Percentiles rank a stretch among this genome's conserved stretches.
phyloP scores from a whole-genome alignment of 2,329 filamentous ascomycete genomes.

The Colletotrichum filicis region DNA sequence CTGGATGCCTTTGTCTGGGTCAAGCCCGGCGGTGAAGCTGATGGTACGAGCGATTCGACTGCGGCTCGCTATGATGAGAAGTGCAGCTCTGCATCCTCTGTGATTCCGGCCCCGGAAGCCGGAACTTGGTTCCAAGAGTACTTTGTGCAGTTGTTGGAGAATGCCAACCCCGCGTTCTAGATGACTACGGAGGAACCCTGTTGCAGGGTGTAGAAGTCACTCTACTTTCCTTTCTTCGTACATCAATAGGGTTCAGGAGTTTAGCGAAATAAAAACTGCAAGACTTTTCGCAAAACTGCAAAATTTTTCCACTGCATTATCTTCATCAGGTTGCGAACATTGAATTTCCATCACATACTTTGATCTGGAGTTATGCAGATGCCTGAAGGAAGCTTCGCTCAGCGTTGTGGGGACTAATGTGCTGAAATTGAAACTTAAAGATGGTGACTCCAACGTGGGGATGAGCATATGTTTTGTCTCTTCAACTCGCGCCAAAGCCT shows the following conservation, averaged over 20 bases:
- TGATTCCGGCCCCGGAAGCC: conserved; percentile 75
- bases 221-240: not conserved
- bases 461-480: not conserved
- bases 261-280: not conserved
- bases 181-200: fast-evolving
- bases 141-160: conserved; percentile 66
- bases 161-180: conserved; percentile 65
- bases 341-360: not conserved
- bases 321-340: not conserved
- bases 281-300: no score
- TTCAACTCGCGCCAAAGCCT: not conserved
- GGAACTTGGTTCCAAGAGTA: conserved; percentile 75
- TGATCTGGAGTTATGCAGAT: not conserved
- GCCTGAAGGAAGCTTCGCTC: not conserved
- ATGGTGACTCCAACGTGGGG: not conserved
- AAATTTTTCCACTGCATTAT: not conserved
- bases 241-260: not conserved
- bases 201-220: not conserved
- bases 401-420: no score
- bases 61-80: conserved; percentile 55
- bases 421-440: no score
- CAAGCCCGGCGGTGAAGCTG: conserved; percentile 61
- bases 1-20: conserved; percentile 70
- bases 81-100: conserved; percentile 63
- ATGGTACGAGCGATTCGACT: conserved; percentile 46